Evolutionary conservation across 108 stramenopile species (phyloP).

Genomic region (Fragilaria radians): DNA sequence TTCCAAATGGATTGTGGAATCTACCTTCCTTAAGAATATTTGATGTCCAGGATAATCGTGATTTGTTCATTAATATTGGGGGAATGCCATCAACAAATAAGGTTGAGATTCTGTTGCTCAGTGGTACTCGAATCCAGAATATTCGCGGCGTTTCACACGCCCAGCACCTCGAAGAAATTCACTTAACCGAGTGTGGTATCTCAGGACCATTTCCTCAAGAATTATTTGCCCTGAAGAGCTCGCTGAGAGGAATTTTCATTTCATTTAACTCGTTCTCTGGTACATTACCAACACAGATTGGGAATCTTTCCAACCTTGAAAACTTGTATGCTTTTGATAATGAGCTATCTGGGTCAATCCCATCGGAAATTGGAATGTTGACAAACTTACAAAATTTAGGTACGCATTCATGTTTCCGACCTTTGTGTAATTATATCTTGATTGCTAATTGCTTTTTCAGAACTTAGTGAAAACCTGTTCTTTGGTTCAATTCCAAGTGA

Average conservation of each 20-base stretch:
- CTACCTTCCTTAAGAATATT: constrained; percentile 32
- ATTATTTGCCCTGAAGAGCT: constrained; percentile 38
- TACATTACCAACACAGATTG: constrained; percentile 40
- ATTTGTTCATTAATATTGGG: constrained; percentile 33
- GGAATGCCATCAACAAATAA: constrained; percentile 37
- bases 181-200: constrained; percentile 34
- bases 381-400: constrained; percentile 10
- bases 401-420: neutral
- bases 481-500: constrained; percentile 6
- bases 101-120: constrained; percentile 36
- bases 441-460: neutral
- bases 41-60: constrained; percentile 25
- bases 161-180: constrained; percentile 34
- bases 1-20: constrained; percentile 45
- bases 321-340: constrained; percentile 48
- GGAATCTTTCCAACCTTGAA: constrained; percentile 39
- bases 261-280: constrained; percentile 58
- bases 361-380: constrained; percentile 17
- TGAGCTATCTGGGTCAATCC: constrained; percentile 33
- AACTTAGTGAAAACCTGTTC: neutral
- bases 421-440: neutral
- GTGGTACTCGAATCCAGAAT: constrained; percentile 30
- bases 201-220: constrained; percentile 40
- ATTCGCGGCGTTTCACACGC: constrained; percentile 41
- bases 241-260: constrained; percentile 40